These are phyloP conservation scores for Eucalyptus polybractea DNA, from an alignment of 345 rosid species.

Conservation along the genomic window DNA sequence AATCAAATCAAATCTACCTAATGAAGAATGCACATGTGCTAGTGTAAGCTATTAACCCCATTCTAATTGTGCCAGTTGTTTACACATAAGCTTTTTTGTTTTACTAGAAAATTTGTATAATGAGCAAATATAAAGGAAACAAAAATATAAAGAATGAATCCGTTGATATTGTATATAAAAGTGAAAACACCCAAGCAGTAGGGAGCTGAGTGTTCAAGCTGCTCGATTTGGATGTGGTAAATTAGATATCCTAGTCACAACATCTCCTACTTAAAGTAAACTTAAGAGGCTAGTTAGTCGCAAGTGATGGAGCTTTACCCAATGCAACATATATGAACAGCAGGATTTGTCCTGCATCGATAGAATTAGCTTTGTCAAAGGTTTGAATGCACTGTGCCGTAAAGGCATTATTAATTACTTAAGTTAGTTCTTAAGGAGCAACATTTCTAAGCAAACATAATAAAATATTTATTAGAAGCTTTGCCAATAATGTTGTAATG, in stretches of 20 bases:
- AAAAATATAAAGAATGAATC: too few species aligned
- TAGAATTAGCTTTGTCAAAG: neutral
- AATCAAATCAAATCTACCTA: too few species aligned
- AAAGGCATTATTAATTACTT: neutral
- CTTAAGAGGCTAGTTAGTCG: neutral
- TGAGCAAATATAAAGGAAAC: too few species aligned
- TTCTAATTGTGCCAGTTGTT: too few species aligned
- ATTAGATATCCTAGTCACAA: neutral
- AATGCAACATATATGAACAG: neutral
- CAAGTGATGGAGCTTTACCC: neutral
- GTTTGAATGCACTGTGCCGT: neutral
- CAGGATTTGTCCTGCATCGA: fast-evolving
- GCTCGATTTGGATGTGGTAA: neutral
- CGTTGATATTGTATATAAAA: too few species aligned
- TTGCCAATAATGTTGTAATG: neutral
- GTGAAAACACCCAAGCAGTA: too few species aligned
- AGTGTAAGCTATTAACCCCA: neutral
- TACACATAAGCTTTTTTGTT: too few species aligned
- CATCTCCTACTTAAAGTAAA: neutral
- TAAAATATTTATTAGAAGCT: neutral
- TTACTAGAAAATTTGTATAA: too few species aligned
- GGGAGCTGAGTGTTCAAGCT: too few species aligned
- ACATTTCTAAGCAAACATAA: neutral
- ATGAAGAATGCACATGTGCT: too few species aligned
- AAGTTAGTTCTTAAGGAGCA: neutral